Evolutionary conservation across 1,284 basidiomycete genomes (phyloP).

Genomic region (Austroboletus novae-zelandiae): DNA sequence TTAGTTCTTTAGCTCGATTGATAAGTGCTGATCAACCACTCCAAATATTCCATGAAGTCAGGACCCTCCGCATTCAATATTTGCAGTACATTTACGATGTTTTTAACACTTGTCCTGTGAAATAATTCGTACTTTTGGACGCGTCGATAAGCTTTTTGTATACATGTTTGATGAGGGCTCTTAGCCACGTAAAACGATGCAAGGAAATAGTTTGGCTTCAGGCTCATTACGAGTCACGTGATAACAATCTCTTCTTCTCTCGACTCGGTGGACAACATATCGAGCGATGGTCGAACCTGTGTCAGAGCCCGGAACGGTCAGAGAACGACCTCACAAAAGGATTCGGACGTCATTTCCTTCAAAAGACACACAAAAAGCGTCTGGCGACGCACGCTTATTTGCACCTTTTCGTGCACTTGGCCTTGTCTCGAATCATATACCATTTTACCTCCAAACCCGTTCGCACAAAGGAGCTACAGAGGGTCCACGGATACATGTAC

Average conservation of each 20-base stretch:
- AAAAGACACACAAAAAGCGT: constrained; percentile 4
- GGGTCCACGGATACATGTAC: constrained; percentile 76
- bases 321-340: constrained; percentile 25
- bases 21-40: no score
- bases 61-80: no score
- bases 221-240: constrained; percentile 6
- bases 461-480: constrained; percentile 85
- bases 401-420: constrained; percentile 95
- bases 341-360: constrained; percentile 9
- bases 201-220: no score
- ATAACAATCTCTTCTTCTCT: neutral
- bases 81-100: no score
- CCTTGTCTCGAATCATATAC: constrained; percentile 88
- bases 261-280: neutral
- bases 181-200: constrained; percentile 35
- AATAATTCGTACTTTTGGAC: neutral
- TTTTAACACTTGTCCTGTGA: constrained; percentile 20
- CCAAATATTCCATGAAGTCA: no score
- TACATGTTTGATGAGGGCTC: constrained; percentile 32
- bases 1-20: no score
- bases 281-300: constrained; percentile 14
- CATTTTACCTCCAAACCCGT: constrained; percentile 86
- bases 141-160: no score
- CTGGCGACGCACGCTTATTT: constrained; percentile 64
- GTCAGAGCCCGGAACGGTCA: constrained; percentile 10